Evolutionary conservation across 495 filamentous ascomycete genomes (phyloP).

Genomic region (Talaromyces liani): DNA sequence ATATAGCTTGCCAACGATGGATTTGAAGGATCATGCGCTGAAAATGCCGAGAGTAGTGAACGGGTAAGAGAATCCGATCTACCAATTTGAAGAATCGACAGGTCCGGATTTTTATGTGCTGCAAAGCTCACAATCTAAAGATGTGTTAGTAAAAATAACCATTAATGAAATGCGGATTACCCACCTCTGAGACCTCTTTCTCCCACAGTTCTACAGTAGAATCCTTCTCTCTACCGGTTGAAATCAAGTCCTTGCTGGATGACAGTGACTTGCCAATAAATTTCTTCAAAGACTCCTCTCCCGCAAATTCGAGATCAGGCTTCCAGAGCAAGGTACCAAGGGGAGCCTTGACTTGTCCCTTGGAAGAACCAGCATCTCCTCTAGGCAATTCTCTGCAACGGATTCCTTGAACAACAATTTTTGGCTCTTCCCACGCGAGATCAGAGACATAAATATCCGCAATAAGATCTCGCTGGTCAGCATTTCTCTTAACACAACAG

Average conservation of each 20-base stretch:
- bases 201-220: neutral
- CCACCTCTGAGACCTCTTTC: neutral
- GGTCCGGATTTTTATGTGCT: slow-evolving; percentile 21
- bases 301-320: neutral
- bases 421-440: neutral
- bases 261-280: neutral
- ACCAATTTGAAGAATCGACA: slow-evolving; percentile 24
- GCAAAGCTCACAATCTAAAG: slow-evolving; percentile 10
- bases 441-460: slow-evolving; percentile 2
- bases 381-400: neutral
- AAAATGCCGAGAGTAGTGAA: neutral
- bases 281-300: neutral
- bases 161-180: neutral
- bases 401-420: neutral
- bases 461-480: neutral
- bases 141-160: neutral
- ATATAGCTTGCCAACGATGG: neutral
- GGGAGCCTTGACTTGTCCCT: neutral
- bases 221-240: neutral
- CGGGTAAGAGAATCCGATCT: neutral
- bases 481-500: neutral
- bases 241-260: neutral
- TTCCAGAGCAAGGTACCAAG: neutral
- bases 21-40: neutral
- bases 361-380: neutral